Evolutionary conservation across 192 early-diverging fungal species (phyloP), one percentile per base, ranked within the genome.

Genomic region (Umbelopsis vinacea): DNA sequence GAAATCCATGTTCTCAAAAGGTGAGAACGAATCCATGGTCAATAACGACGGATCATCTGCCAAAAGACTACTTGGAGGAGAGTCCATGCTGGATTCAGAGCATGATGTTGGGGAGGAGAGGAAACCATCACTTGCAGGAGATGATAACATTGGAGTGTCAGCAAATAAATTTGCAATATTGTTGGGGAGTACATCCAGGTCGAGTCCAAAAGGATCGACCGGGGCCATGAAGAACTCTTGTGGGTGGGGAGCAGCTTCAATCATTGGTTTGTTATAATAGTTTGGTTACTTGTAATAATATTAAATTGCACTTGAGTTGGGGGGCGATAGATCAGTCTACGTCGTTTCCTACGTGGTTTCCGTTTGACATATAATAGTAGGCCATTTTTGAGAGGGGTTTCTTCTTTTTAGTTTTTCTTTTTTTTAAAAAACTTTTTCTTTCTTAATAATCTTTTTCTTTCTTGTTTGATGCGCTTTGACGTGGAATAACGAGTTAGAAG

Each of bases 301-400:
- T 46, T 21, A 50, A 37, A 37, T 63, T 33, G 14, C 17, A 63
- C 35, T 50, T 70, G 48, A 12, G 33, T 52, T 47, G 11, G 17
- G 48, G 45, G 67, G 67, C 67, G 24, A 68, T 67, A 60, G 52
- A 76, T 80, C 78, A 80, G 71, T 80, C 79, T 68, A 80, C 79
- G 69, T 80, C 79, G 72, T 80, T 80, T 71, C 79, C 79, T 74
- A 80, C 79, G 79, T 80, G 79, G 50, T 80, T 80, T 76, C 79
- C 79, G 69, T 80, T 80, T 60, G 72, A 76, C 79, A 80, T 80
- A 57, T 80, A 80, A 74, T 71, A 80, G 70, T 80, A 80, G 45
- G 79, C 79, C 79, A 80, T 80, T 73, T 76, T 80, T 68, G 40
- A 40, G 11, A 12, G 40, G 40, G 54, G 15, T 57, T 66, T 23